A percentile compares a stretch with the other conserved stretches of the same genome.
Conservation (phyloP, 768 basidiomycete species). For the Strobilomyces dryophilus region DNA sequence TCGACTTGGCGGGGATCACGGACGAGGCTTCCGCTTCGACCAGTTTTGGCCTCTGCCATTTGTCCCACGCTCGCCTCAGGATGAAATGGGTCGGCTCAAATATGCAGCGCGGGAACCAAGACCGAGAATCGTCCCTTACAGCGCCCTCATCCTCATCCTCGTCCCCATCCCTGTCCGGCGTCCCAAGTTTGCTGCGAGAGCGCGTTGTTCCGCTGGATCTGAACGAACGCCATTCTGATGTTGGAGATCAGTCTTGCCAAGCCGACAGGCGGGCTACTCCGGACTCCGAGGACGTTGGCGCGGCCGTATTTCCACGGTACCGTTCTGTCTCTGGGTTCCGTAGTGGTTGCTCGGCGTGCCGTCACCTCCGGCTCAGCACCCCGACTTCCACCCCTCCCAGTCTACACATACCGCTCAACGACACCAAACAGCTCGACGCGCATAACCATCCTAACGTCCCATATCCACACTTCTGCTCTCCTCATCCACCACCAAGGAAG, state of each 20-base stretch:
- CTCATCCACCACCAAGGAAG: constrained; percentile 2
- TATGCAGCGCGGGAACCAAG: constrained; percentile 3
- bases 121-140: background rate
- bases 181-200: constrained; percentile 1
- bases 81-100: constrained; percentile 17
- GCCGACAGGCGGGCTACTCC: constrained; percentile 1
- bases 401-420: constrained; percentile 2
- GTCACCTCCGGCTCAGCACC: constrained; percentile 16
- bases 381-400: constrained; percentile 9
- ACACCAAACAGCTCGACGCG: background rate
- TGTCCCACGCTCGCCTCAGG: constrained; percentile 5
- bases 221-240: constrained; percentile 2
- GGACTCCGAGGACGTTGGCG: constrained; percentile 13
- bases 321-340: constrained; percentile 20
- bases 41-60: background rate
- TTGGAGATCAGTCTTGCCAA: background rate
- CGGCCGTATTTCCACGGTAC: constrained; percentile 3
- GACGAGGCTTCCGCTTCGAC: background rate
- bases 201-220: background rate
- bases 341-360: constrained; percentile 27
- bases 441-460: background rate
- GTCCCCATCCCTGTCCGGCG: constrained; percentile 1
- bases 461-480: background rate
- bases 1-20: constrained; percentile 15
- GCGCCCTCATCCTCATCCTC: background rate